These are phyloP conservation scores for Fragilariopsis cylindrus DNA, from an alignment of 108 stramenopile species.

Conservation along the genomic window DNA sequence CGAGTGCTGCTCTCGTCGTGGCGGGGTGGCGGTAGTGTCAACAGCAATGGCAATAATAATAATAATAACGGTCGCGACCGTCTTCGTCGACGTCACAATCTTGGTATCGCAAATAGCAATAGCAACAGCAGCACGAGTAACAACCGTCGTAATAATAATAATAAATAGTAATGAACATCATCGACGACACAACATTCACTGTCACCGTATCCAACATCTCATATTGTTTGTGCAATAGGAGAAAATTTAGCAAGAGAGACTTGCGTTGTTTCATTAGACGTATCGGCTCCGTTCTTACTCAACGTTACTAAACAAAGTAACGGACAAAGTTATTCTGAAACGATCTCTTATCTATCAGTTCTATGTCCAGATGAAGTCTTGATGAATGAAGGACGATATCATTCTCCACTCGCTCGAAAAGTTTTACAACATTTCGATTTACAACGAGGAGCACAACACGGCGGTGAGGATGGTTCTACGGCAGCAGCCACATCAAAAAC, in stretches of 20 bases:
- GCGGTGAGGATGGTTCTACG: not conserved
- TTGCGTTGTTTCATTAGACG: slow-evolving; percentile 81
- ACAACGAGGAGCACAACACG: not conserved
- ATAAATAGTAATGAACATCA: not conserved
- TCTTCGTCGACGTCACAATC: slow-evolving; percentile 7
- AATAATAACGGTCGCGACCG: not conserved
- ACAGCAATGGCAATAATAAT: not conserved
- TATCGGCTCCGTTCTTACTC: slow-evolving; percentile 61
- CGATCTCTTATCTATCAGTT: slow-evolving; percentile 69
- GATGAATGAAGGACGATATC: slow-evolving; percentile 82
- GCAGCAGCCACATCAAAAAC: not conserved
- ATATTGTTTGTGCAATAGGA: slow-evolving; percentile 75
- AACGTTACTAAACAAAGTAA: slow-evolving; percentile 85
- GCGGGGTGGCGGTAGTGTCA: not conserved
- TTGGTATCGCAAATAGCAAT: not conserved
- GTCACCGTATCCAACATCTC: slow-evolving; percentile 18
- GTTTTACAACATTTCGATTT: slow-evolving; percentile 48
- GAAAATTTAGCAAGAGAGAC: slow-evolving; percentile 91
- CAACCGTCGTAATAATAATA: not conserved
- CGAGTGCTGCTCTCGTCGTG: slow-evolving; percentile 1
- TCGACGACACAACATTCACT: not conserved
- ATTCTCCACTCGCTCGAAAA: slow-evolving; percentile 70
- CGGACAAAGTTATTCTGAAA: slow-evolving; percentile 85
- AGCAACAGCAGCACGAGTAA: not conserved
- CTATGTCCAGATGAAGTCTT: slow-evolving; percentile 80